phyloP scores from a whole-genome alignment of 1,284 basidiomycete genomes.

The Rugosomyces carneus region DNA sequence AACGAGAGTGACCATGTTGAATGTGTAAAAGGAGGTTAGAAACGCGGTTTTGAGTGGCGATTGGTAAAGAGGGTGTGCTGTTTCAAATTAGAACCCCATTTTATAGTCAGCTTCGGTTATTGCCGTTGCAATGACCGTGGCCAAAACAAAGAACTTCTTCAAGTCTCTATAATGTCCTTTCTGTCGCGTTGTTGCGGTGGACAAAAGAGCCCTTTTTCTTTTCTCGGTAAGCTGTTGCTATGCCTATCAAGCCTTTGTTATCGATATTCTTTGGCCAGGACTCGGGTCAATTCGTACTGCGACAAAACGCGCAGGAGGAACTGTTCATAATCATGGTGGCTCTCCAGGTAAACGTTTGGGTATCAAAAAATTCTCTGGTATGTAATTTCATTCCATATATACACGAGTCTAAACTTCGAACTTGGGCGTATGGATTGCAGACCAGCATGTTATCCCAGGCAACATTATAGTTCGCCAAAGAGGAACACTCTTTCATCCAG shows the following conservation, averaged over 20 bases:
- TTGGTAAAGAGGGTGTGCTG: conserved; percentile 10
- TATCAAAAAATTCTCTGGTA: conserved; percentile 91
- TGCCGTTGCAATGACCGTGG: conserved; percentile 26
- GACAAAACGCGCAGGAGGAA: conserved; percentile 92
- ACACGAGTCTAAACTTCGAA: conserved; percentile 4
- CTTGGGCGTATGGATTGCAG: conserved; percentile 35
- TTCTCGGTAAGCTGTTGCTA: conserved; percentile 32
- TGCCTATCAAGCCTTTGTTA: conserved; percentile 7
- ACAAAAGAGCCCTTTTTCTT: conserved; percentile 41
- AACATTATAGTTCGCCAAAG: conserved; percentile 93
- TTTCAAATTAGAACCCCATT: not conserved
- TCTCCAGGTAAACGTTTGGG: conserved; percentile 89
- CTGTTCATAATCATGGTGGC: conserved; percentile 85
- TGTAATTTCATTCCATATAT: conserved; percentile 18
- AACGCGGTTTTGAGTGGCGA: conserved; percentile 17
- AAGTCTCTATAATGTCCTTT: conserved; percentile 12
- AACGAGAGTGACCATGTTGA: conserved; percentile 70
- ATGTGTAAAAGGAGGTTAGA: conserved; percentile 11
- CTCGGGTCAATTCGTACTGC: conserved; percentile 79
- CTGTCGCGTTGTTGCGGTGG: conserved; percentile 34
- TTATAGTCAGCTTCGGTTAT: conserved; percentile 28
- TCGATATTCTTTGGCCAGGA: conserved; percentile 6
- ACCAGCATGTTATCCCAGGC: conserved; percentile 85
- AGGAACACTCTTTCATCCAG: conserved; percentile 85
- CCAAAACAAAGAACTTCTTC: conserved; percentile 6